Evolutionary conservation across 2,329 filamentous ascomycete genomes (phyloP).

Genomic region (Aspergillus pseudonomiae): DNA sequence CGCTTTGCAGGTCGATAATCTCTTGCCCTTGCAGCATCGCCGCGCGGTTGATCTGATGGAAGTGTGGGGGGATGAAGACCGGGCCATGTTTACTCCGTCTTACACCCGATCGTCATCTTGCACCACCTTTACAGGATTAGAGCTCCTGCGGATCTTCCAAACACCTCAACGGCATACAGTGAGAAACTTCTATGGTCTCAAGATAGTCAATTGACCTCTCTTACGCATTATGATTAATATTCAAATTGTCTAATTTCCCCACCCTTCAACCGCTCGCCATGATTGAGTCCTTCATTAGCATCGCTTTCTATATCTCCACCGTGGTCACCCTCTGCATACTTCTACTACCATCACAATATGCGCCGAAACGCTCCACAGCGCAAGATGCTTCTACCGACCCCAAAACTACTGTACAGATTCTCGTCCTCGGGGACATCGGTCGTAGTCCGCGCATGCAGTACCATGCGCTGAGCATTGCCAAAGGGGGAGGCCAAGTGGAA

Average conservation of each 20-base stretch:
- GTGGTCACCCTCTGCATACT: slow-evolving; percentile 55
- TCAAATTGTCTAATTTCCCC: not conserved
- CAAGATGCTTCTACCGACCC: slow-evolving; percentile 25
- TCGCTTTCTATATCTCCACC: slow-evolving; percentile 50
- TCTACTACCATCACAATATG: slow-evolving; percentile 57
- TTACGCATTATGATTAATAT: not conserved
- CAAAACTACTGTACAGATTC: slow-evolving; percentile 69
- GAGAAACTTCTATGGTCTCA: not conserved
- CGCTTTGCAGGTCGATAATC: not conserved
- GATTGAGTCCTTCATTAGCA: slow-evolving; percentile 38
- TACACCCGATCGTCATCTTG: not conserved
- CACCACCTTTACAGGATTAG: not conserved
- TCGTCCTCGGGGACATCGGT: slow-evolving; percentile 94
- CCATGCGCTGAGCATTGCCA: slow-evolving; percentile 89
- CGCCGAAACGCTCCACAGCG: slow-evolving; percentile 36
- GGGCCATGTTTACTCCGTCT: slow-evolving; percentile 18
- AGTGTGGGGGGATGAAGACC: slow-evolving; percentile 10
- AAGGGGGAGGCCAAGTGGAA: slow-evolving; percentile 76
- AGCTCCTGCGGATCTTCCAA: not conserved
- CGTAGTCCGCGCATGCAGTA: slow-evolving; percentile 98
- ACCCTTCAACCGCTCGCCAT: slow-evolving; percentile 25
- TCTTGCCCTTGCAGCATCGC: slow-evolving; percentile 3
- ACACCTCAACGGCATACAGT: not conserved
- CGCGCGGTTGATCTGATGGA: slow-evolving; percentile 11
- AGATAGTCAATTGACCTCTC: not conserved